A percentile compares a stretch with the other conserved stretches of the same genome.
Evolutionary conservation across 768 basidiomycete species (phyloP).

Genomic region (Phylloporus sp.): DNA sequence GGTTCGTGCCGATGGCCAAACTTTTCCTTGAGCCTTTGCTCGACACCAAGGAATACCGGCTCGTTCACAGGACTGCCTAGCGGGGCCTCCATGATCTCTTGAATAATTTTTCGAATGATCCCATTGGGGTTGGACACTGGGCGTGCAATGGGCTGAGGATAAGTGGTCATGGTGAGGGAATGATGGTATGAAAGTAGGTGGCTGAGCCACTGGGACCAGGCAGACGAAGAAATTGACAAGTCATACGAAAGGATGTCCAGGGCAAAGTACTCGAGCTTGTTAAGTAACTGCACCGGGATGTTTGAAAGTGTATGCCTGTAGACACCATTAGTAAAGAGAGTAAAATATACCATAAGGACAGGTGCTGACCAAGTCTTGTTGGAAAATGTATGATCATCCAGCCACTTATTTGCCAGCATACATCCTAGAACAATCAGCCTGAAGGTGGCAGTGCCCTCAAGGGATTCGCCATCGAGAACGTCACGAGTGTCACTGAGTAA

Average conservation of each 20-base stretch:
- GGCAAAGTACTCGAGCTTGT: conserved; percentile 65
- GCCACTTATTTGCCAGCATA: conserved; percentile 86
- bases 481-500: conserved; percentile 49
- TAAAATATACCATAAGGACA: background rate
- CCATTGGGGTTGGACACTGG: conserved; percentile 68
- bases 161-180: conserved; percentile 52
- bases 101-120: conserved; percentile 63
- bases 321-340: conserved; percentile 2
- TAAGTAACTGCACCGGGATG: conserved; percentile 63
- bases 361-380: conserved; percentile 77
- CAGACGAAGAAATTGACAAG: conserved; percentile 55
- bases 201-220: conserved; percentile 70
- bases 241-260: conserved; percentile 68
- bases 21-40: conserved; percentile 55
- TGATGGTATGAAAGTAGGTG: conserved; percentile 63
- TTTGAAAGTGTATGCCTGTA: conserved; percentile 76
- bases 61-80: conserved; percentile 33
- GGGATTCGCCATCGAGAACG: conserved; percentile 40
- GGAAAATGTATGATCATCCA: conserved; percentile 85
- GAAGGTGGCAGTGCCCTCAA: conserved; percentile 62
- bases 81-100: conserved; percentile 59
- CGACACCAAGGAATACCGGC: conserved; percentile 69
- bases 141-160: conserved; percentile 72
- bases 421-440: conserved; percentile 73
- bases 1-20: conserved; percentile 36